Conservation (phyloP, 768 basidiomycete genomes). For the Pluteus cervinus region DNA sequence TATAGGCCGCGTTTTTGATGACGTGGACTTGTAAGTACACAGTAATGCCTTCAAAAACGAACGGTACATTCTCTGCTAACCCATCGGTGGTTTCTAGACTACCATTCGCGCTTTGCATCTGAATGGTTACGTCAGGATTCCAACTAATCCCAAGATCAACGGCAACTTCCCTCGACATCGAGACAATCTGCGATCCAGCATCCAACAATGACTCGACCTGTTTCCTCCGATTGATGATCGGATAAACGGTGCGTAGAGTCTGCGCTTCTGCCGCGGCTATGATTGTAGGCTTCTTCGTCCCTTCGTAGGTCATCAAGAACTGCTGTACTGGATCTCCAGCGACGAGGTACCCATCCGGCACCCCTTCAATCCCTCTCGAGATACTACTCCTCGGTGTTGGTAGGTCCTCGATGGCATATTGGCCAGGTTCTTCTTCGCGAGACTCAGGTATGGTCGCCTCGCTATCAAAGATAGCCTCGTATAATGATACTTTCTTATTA, state of each 20-base stretch:
- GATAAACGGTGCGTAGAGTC: constrained; percentile 4
- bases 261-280: constrained; percentile 6
- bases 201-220: constrained; percentile 17
- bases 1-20: constrained; percentile 10
- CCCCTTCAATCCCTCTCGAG: too few species aligned
- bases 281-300: background rate
- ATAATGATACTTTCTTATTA: too few species aligned
- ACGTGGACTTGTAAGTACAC: constrained; percentile 9
- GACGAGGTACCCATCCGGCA: constrained; percentile 2
- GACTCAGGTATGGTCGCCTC: too few species aligned
- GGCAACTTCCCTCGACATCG: constrained; percentile 13
- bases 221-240: constrained; percentile 10
- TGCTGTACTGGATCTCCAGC: constrained; percentile 2
- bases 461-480: too few species aligned
- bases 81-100: constrained; percentile 15
- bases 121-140: constrained; percentile 14
- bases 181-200: constrained; percentile 21
- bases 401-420: too few species aligned
- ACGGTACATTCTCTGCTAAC: constrained; percentile 17
- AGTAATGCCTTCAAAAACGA: background rate
- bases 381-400: too few species aligned
- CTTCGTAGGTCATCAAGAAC: background rate
- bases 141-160: constrained; percentile 6
- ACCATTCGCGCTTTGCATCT: constrained; percentile 21
- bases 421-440: too few species aligned